These are phyloP conservation scores for Omphalea diandra DNA, from an alignment of 441 rosid genomes.

Conservation along the genomic window DNA sequence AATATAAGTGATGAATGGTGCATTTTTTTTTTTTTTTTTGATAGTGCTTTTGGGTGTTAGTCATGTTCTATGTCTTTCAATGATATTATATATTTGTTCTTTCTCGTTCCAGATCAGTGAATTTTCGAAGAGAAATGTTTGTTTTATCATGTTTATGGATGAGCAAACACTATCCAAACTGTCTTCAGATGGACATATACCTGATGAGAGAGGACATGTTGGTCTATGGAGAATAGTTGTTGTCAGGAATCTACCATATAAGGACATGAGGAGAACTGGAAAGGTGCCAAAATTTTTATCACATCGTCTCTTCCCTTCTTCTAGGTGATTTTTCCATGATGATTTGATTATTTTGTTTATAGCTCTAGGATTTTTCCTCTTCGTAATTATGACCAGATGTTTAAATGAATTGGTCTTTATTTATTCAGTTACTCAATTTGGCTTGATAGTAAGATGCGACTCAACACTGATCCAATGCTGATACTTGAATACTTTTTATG, in stretches of 20 bases:
- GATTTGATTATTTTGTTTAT: slow-evolving; percentile 28
- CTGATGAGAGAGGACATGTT: slow-evolving; percentile 44
- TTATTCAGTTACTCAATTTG: slow-evolving; percentile 77
- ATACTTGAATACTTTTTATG: slow-evolving; percentile 81
- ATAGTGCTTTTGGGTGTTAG: neutral
- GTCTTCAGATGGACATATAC: slow-evolving; percentile 51
- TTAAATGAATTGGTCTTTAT: slow-evolving; percentile 11
- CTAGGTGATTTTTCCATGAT: slow-evolving; percentile 49
- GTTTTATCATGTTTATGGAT: slow-evolving; percentile 84
- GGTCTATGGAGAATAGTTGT: slow-evolving; percentile 87
- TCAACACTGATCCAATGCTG: slow-evolving; percentile 70
- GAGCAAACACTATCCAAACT: slow-evolving; percentile 71
- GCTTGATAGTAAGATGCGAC: slow-evolving; percentile 94
- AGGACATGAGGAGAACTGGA: slow-evolving; percentile 75
- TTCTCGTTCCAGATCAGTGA: slow-evolving; percentile 66
- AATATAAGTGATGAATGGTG: neutral
- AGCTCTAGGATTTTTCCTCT: slow-evolving; percentile 17
- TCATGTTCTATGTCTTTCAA: slow-evolving; percentile 12
- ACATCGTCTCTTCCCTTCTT: slow-evolving; percentile 90
- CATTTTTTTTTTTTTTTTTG: neutral
- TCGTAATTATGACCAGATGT: neutral
- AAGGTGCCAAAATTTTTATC: slow-evolving; percentile 82
- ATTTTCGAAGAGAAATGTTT: slow-evolving; percentile 58
- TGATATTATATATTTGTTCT: slow-evolving; percentile 17
- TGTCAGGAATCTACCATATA: slow-evolving; percentile 69